Evolutionary conservation across 805 yeast species (phyloP), one percentile per base, ranked within the genome.

Genomic region (Sungouiozyma intestinalis): DNA sequence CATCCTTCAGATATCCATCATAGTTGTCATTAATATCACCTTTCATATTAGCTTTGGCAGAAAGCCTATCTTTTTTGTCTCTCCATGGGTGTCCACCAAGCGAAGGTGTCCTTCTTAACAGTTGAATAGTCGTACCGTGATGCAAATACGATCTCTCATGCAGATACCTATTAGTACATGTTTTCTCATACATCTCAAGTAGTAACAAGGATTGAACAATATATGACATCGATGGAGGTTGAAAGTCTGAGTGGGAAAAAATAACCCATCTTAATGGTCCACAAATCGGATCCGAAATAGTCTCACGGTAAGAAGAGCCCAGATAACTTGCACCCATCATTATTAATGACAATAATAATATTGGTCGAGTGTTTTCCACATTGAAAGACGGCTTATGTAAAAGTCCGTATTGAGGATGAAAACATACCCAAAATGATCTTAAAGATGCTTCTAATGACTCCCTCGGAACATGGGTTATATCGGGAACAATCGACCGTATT

Each of bases 81-180:
- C 62, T 43, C 44, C 63, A 41, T 0, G 86, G 84, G 43, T 81
- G 76, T 0, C 87, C 87, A 13, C 87, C 87, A 29, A 85, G 60
- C 1, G 82, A 73, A 1, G 94, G 85, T 0, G 85, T 76, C 50
- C 95, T 68, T 49, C 94, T 65, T 39, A 85, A 63, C 35, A 85
- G 63, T 59, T 85, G 95, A 34, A 85, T 78, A 0, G 88, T 78
- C 0, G 94, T 81, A 3, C 92, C 95, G 58, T 85, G 95, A 56
- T 86, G 94, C 16, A 86, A 65, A 59, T 81, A 90, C 0, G 85
- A 83, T 38, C 95, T 63, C 62, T 85, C 95, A 57, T 85, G 95
- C 51, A 83, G 60, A 34, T 65, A 64, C 51, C 95, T 65, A 36
- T 75, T 72, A 0, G 85, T 68, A 50, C 81, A 78, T 45, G 81